These are phyloP conservation scores for Oidium heveae DNA, from an alignment of 2,329 filamentous ascomycete species.

Conservation along the genomic window DNA sequence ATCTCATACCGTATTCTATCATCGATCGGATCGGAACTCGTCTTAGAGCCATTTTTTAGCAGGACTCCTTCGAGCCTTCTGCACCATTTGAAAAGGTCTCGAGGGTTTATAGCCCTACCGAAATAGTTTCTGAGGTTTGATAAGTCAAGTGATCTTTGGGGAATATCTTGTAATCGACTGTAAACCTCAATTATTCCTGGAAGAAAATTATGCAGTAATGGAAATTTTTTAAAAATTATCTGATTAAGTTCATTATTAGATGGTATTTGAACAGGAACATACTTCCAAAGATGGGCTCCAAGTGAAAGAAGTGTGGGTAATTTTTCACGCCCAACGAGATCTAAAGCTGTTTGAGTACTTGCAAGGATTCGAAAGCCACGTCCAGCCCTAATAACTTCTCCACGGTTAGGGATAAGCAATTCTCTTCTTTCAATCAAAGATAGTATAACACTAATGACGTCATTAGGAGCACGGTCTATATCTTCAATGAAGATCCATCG, in stretches of 20 bases:
- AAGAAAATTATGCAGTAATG: conserved; percentile 37
- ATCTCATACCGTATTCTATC: conserved; percentile 56
- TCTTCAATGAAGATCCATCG: conserved; percentile 96
- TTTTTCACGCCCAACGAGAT: conserved; percentile 39
- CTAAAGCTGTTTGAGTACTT: conserved; percentile 56
- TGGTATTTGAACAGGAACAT: conserved; percentile 42
- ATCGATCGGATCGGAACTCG: conserved; percentile 42
- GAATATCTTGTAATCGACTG: conserved; percentile 23
- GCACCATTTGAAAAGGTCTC: conserved; percentile 84
- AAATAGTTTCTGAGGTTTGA: conserved; percentile 23
- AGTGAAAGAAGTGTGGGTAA: conserved; percentile 44
- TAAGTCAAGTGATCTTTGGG: conserved; percentile 17
- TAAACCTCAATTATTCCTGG: conserved; percentile 34
- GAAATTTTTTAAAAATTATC: conserved; percentile 47
- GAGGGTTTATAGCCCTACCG: conserved; percentile 31
- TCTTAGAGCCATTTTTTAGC: conserved; percentile 31
- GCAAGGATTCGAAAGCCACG: conserved; percentile 78
- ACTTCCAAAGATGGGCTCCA: conserved; percentile 67
- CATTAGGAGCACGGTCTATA: conserved; percentile 77
- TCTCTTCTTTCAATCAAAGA: conserved; percentile 85
- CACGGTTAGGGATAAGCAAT: conserved; percentile 67
- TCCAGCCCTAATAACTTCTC: conserved; percentile 60
- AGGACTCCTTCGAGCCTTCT: conserved; percentile 46
- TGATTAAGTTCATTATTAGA: conserved; percentile 43
- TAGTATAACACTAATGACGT: conserved; percentile 78